These are phyloP conservation scores for Meyerozyma athensensis DNA, from an alignment of 1,139 yeast species.

Conservation along the genomic window DNA sequence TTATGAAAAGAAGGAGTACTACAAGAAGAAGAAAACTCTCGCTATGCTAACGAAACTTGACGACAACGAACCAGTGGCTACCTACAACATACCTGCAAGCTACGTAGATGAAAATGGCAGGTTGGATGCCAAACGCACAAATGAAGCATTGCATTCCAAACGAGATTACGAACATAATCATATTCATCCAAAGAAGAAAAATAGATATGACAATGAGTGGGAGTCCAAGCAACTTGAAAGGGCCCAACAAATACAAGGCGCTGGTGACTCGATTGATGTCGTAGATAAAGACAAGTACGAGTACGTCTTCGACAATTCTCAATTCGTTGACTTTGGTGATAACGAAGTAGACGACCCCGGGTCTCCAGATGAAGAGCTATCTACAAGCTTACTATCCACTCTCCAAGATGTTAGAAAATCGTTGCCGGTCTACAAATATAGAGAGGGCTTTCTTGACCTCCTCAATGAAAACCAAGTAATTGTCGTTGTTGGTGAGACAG, in stretches of 20 bases:
- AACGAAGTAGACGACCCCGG: constrained; percentile 31
- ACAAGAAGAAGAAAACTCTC: constrained; percentile 44
- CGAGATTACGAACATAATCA: constrained; percentile 18
- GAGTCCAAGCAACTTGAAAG: constrained; percentile 57
- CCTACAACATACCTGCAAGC: constrained; percentile 56
- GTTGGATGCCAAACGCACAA: constrained; percentile 49
- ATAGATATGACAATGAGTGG: constrained; percentile 51
- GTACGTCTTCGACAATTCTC: constrained; percentile 78
- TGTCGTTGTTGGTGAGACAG: constrained; percentile 94
- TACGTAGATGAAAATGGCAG: constrained; percentile 48
- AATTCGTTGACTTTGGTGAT: constrained; percentile 61
- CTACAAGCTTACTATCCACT: constrained; percentile 23
- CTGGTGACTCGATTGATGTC: constrained; percentile 43
- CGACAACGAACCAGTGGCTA: constrained; percentile 23
- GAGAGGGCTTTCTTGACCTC: constrained; percentile 59
- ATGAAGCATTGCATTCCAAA: constrained; percentile 30
- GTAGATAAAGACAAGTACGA: constrained; percentile 57
- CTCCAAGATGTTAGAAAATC: constrained; percentile 52
- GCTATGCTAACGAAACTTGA: constrained; percentile 29
- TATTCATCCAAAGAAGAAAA: constrained; percentile 8
- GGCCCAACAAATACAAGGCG: constrained; percentile 33
- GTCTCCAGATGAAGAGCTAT: constrained; percentile 13
- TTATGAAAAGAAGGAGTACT: constrained; percentile 48
- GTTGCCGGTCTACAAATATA: constrained; percentile 71
- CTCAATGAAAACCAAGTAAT: constrained; percentile 65